A percentile compares a stretch with the other conserved stretches of the same genome.
phyloP scores from a whole-genome alignment of 495 filamentous ascomycete genomes.

The Amphirosellinia nigrospora region DNA sequence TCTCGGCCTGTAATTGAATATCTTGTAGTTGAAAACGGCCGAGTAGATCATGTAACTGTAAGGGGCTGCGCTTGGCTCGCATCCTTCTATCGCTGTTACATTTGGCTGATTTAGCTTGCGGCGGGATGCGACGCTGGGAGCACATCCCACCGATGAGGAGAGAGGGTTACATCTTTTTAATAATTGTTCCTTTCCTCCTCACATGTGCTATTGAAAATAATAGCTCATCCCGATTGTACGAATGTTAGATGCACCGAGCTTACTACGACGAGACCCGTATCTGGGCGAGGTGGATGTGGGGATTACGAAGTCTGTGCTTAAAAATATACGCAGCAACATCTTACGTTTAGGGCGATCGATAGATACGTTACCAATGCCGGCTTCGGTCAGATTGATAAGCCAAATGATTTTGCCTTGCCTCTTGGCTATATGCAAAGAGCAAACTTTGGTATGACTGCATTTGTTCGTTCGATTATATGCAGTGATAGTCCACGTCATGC shows the following conservation, averaged over 20 bases:
- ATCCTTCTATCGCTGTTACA: slow-evolving; percentile 20
- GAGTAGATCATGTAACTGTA: not conserved
- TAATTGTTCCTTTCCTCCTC: not conserved
- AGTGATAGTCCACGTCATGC: slow-evolving; percentile 1
- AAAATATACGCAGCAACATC: not conserved
- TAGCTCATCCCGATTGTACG: not conserved
- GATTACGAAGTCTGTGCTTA: not conserved
- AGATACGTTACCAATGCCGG: not conserved
- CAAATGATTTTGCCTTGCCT: not conserved
- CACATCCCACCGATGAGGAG: not conserved
- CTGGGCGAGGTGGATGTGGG: not conserved
- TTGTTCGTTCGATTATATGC: not conserved
- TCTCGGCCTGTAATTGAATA: not conserved
- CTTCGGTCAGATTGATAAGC: slow-evolving; percentile 13
- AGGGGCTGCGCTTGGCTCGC: slow-evolving; percentile 9
- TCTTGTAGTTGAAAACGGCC: not conserved
- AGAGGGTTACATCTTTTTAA: not conserved
- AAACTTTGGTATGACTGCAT: not conserved
- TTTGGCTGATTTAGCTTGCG: slow-evolving; percentile 18
- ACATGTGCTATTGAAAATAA: not conserved
- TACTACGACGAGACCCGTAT: not conserved
- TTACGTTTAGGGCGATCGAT: not conserved
- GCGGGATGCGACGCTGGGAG: slow-evolving; percentile 21
- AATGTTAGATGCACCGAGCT: not conserved
- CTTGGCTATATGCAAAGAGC: not conserved